Conservation (phyloP, 2,329 filamentous ascomycete genomes). For the Claviceps sp. region DNA sequence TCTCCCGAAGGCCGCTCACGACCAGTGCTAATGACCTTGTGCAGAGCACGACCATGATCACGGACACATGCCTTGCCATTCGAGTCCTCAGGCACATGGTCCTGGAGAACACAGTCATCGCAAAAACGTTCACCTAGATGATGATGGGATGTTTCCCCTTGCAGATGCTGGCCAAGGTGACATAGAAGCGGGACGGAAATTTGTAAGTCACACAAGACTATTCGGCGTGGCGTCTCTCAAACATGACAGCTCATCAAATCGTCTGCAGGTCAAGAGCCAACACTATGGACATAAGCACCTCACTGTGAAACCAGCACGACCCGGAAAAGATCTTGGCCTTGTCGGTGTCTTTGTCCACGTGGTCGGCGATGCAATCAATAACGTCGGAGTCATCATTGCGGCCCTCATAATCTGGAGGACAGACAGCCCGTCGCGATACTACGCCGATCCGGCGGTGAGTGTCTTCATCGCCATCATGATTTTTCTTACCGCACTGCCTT, state of each 20-base stretch:
- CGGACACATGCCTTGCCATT: conserved; percentile 11
- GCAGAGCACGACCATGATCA: conserved; percentile 23
- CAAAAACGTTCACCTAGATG: background rate
- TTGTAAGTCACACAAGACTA: background rate
- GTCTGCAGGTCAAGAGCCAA: background rate
- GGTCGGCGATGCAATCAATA: conserved; percentile 61
- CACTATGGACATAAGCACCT: conserved; percentile 40
- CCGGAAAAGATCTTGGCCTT: conserved; percentile 52
- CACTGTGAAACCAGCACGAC: conserved; percentile 15
- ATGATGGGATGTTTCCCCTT: background rate
- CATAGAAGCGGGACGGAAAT: background rate
- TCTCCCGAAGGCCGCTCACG: no score
- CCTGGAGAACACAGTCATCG: background rate
- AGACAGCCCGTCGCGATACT: conserved; percentile 44
- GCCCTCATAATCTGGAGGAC: conserved; percentile 57
- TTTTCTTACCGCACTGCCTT: conserved; percentile 46
- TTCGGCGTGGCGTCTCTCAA: background rate
- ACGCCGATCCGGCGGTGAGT: conserved; percentile 57
- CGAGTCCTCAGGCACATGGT: conserved; percentile 11
- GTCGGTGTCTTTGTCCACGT: conserved; percentile 59
- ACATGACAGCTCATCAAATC: background rate
- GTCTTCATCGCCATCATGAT: conserved; percentile 65
- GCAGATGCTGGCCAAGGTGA: background rate
- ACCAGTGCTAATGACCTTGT: background rate
- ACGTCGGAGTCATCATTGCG: conserved; percentile 59